Evolutionary conservation across 768 basidiomycete species (phyloP), one percentile per base, ranked within the genome.

Genomic region (Boletus huronensis): DNA sequence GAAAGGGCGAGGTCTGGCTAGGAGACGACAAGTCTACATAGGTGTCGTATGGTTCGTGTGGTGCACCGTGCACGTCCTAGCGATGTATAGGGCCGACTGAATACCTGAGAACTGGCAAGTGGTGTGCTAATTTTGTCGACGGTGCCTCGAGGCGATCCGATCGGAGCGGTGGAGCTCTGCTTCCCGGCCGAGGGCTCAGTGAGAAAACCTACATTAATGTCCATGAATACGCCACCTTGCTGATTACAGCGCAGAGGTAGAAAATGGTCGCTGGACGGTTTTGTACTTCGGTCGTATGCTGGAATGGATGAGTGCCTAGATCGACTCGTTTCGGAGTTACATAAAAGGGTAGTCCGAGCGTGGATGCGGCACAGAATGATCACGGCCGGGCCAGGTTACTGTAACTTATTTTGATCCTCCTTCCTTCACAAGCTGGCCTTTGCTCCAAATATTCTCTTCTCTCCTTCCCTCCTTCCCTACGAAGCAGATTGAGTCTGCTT

Each of bases 381-480:
- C 23, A 34, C 21, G 8, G 21, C 5, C 21, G 11, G 16, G 8
- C 34, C 36, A 25, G n/a, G n/a, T n/a, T n/a, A 16, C 29, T 38
- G 5, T 31, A 38, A 14, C 39, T 40, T 39, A 26, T 46, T 58
- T 34, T 53, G 14, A 45, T 13, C 25, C 25, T 31, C 50, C 10
- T 36, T 55, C 43, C 48, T 49, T 59, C 36, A 34, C 40, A 6
- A 48, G 56, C 41, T 36, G 14, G 45, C 54, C 54, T 38, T 57
- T 52, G n/a, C 44, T 28, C 13, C 19, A 25, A n/a, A n/a, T n/a
- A n/a, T 3, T 35, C 32, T 35, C 38, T 47, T 19, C 29, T 38
- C 39, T 31, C 35, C 21, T 16, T 19, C 53, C n/a, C 34, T 21
- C 48, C 34, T 17, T 5, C 47, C 26, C 25, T n/a, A n/a, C n/a